Percentiles rank a stretch among this genome's conserved stretches.
Conservation (phyloP, 805 yeast genomes). For the Kuraishia borneana region DNA sequence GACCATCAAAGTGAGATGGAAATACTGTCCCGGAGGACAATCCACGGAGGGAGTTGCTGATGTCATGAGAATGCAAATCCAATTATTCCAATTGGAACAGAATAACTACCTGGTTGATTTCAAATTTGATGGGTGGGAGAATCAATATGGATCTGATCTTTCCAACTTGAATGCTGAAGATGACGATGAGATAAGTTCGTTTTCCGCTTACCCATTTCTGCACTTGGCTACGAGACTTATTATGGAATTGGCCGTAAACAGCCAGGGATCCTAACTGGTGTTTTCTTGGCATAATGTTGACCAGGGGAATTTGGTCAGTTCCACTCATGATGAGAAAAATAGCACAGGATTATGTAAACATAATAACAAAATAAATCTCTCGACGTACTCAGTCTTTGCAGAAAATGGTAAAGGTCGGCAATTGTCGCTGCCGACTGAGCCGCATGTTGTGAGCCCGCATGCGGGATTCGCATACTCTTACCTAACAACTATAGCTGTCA, state of each 20-base stretch:
- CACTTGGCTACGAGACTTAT: constrained; percentile 86
- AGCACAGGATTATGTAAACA: no score
- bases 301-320: no score
- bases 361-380: no score
- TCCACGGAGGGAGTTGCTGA: constrained; percentile 40
- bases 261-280: constrained; percentile 45
- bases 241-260: constrained; percentile 94
- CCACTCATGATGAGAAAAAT: no score
- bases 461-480: no score
- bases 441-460: no score
- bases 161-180: constrained; percentile 11
- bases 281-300: no score
- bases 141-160: constrained; percentile 24
- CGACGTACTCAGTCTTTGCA: no score
- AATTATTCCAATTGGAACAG: constrained; percentile 89
- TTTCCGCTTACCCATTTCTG: constrained; percentile 89
- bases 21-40: constrained; percentile 25
- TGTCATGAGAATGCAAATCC: constrained; percentile 94
- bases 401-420: no score
- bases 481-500: no score
- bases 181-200: constrained; percentile 75
- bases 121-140: constrained; percentile 97
- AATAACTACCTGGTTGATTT: constrained; percentile 94
- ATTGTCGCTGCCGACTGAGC: no score
- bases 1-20: constrained; percentile 96